Evolutionary conservation across 2,329 filamentous ascomycete species (phyloP).

Genomic region (Penicillium sp.): DNA sequence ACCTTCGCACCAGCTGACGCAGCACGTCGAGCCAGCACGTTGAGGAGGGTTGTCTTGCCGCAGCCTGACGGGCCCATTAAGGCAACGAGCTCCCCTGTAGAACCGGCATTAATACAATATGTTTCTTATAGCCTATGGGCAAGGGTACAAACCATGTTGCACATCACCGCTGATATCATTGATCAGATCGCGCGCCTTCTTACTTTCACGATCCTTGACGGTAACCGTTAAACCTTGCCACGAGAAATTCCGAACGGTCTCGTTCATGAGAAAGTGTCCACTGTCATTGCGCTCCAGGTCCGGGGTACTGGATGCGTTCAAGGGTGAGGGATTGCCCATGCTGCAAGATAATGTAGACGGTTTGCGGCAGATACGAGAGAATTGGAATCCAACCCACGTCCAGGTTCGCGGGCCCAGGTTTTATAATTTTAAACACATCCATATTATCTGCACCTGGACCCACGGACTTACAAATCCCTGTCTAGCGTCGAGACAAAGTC

Average conservation of each 20-base stretch:
- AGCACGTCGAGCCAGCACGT: conserved; percentile 61
- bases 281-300: conserved; percentile 28
- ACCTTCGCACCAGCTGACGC: conserved; percentile 47
- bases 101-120: neutral
- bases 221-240: conserved; percentile 62
- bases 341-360: neutral
- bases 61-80: conserved; percentile 68
- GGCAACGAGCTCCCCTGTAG: conserved; percentile 60
- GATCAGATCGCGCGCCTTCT: conserved; percentile 55
- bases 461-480: neutral
- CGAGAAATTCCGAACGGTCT: conserved; percentile 53
- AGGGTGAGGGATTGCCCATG: conserved; percentile 1
- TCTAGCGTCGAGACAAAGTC: neutral
- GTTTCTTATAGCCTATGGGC: neutral
- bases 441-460: neutral
- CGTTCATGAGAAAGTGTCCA: conserved; percentile 43
- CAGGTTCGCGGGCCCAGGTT: neutral
- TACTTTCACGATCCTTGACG: conserved; percentile 62
- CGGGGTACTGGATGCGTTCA: neutral
- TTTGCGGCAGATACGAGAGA: neutral
- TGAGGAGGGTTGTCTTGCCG: conserved; percentile 77
- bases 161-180: conserved; percentile 56
- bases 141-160: conserved; percentile 45
- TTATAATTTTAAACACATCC: conserved; percentile 5
- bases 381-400: neutral